Percentiles rank a stretch among this genome's conserved stretches.
Evolutionary conservation across 208 protist species (phyloP).

Genomic region (Histomonas meleagridis): DNA sequence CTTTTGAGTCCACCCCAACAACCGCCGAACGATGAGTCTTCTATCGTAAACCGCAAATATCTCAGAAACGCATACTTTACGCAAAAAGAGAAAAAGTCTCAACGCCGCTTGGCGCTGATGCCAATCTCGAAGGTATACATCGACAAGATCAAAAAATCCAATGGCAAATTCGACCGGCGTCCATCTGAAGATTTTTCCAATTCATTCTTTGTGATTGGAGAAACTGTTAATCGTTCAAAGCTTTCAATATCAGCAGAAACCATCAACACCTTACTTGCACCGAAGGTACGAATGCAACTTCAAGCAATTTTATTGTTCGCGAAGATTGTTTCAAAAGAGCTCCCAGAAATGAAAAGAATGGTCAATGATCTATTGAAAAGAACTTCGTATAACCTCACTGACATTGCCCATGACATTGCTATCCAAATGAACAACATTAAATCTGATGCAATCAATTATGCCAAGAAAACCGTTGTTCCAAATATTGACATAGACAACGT

Average conservation of each 20-base stretch:
- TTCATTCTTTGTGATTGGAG: background rate
- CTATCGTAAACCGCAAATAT: background rate
- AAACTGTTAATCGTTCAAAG: background rate
- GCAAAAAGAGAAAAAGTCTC: background rate
- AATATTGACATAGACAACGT: background rate
- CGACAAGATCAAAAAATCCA: background rate
- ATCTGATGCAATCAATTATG: background rate
- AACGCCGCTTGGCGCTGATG: background rate
- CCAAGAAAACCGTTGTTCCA: background rate
- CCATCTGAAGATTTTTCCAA: background rate
- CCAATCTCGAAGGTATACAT: background rate
- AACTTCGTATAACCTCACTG: background rate
- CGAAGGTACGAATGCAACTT: background rate
- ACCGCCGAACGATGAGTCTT: background rate
- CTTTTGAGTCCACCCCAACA: background rate
- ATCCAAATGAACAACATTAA: background rate
- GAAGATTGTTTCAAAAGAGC: background rate
- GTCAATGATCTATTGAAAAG: background rate
- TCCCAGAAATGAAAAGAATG: background rate
- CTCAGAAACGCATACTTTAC: background rate
- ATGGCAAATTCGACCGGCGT: background rate
- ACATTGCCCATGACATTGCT: background rate
- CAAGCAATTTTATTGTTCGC: background rate
- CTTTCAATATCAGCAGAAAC: background rate
- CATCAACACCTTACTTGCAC: background rate